phyloP scores from a whole-genome alignment of 1,284 basidiomycete species.

The Malassezia equina region DNA sequence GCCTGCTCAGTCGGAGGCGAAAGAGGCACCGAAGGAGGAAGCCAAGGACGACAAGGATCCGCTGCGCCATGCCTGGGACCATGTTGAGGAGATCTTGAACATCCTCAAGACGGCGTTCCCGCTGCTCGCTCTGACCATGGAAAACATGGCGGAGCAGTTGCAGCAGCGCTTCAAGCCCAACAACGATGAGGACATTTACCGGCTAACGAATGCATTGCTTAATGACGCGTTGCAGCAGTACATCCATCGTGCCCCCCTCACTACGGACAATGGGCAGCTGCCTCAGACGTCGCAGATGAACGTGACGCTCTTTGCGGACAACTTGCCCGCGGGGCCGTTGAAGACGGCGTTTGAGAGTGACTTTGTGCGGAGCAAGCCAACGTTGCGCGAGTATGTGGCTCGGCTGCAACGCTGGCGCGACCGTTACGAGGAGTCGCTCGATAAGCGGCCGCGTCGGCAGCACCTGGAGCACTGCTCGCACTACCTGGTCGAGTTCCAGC shows the following conservation, averaged over 20 bases:
- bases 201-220: conserved; percentile 73
- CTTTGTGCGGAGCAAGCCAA: conserved; percentile 71
- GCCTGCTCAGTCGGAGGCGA: conserved; percentile 10
- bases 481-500: conserved; percentile 94
- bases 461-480: conserved; percentile 83
- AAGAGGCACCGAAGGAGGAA: conserved; percentile 10
- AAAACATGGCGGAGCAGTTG: conserved; percentile 95
- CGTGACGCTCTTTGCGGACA: conserved; percentile 63
- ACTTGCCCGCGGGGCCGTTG: conserved; percentile 45
- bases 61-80: conserved; percentile 67
- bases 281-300: conserved; percentile 55
- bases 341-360: conserved; percentile 81
- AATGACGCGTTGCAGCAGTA: conserved; percentile 55
- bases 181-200: conserved; percentile 88
- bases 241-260: conserved; percentile 37
- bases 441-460: conserved; percentile 70
- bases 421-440: conserved; percentile 74
- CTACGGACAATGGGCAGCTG: conserved; percentile 64
- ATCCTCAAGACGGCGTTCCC: conserved; percentile 95
- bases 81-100: conserved; percentile 87
- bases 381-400: conserved; percentile 76
- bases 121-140: conserved; percentile 83
- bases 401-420: conserved; percentile 88
- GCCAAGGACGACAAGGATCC: conserved; percentile 9
- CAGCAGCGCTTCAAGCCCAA: conserved; percentile 78